Conservation (phyloP, 1,284 basidiomycete species). For the Caloboletus firmus region DNA sequence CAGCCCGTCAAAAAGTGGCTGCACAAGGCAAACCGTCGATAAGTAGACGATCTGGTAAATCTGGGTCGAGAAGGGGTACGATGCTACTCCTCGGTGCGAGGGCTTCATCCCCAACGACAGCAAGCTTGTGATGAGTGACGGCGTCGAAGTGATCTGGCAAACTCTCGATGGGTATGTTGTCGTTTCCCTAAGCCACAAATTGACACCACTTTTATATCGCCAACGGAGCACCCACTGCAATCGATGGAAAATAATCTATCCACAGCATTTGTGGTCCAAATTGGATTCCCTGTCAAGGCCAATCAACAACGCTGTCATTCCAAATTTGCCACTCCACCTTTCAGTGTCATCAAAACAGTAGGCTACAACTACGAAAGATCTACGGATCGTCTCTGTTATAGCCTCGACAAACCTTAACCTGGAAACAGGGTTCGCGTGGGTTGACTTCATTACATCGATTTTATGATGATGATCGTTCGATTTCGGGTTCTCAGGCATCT, state of each 20-base stretch:
- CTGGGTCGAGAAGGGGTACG: too few species aligned
- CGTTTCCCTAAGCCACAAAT: not conserved
- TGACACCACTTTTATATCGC: not conserved
- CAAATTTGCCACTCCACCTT: not conserved
- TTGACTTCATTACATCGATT: too few species aligned
- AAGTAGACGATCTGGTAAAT: too few species aligned
- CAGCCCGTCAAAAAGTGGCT: too few species aligned
- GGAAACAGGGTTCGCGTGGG: slow-evolving; percentile 18
- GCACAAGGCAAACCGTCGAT: too few species aligned
- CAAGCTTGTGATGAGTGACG: not conserved
- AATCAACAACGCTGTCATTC: not conserved
- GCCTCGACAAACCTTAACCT: slow-evolving; percentile 21
- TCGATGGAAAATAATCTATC: not conserved
- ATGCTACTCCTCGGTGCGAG: too few species aligned
- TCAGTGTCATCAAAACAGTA: not conserved
- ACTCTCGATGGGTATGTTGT: not conserved
- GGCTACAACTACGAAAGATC: not conserved
- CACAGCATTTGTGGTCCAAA: not conserved
- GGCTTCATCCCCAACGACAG: too few species aligned
- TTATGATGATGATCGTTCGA: too few species aligned
- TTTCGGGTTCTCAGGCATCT: not conserved
- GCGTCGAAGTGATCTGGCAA: not conserved
- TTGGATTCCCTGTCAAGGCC: too few species aligned
- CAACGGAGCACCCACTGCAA: not conserved
- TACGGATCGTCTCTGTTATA: not conserved